These are phyloP conservation scores for Yarrowia osloensis DNA, from an alignment of 805 yeast genomes.

Conservation along the genomic window DNA sequence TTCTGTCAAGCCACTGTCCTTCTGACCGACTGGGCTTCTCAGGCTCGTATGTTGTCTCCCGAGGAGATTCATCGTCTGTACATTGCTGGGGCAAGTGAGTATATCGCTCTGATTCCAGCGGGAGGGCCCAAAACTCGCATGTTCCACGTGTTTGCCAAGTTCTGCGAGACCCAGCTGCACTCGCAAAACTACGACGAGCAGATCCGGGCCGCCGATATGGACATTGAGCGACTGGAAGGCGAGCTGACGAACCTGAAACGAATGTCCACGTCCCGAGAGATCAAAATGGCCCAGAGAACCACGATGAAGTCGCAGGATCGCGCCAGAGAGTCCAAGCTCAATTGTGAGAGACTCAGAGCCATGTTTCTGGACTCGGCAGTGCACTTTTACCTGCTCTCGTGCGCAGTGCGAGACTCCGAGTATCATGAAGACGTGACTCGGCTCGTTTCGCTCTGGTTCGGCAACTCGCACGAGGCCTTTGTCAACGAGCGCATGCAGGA, in stretches of 20 bases:
- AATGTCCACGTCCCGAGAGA: slow-evolving; percentile 24
- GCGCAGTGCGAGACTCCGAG: neutral
- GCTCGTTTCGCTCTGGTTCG: slow-evolving; percentile 83
- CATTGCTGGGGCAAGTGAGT: neutral
- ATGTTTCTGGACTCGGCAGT: slow-evolving; percentile 8
- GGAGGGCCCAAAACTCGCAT: neutral
- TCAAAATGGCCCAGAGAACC: neutral
- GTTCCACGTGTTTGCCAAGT: slow-evolving; percentile 21
- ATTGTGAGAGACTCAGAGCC: neutral
- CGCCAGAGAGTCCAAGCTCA: neutral
- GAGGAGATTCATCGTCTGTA: slow-evolving; percentile 3
- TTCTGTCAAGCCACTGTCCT: slow-evolving; percentile 2
- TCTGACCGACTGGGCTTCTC: slow-evolving; percentile 9
- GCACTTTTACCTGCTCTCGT: neutral
- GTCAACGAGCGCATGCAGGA: slow-evolving; percentile 49
- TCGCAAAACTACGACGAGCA: neutral
- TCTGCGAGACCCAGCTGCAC: slow-evolving; percentile 13
- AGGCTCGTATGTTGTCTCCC: slow-evolving; percentile 22
- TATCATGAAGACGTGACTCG: slow-evolving; percentile 64
- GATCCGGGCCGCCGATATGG: neutral
- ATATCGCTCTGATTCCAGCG: neutral
- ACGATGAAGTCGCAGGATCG: neutral
- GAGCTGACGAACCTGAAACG: slow-evolving; percentile 37
- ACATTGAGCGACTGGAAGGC: neutral
- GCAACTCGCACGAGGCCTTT: slow-evolving; percentile 50